Percentiles rank a stretch among this genome's conserved stretches.
Evolutionary conservation across 495 filamentous ascomycete species (phyloP).

Genomic region (Sabuloglossum arenarium): DNA sequence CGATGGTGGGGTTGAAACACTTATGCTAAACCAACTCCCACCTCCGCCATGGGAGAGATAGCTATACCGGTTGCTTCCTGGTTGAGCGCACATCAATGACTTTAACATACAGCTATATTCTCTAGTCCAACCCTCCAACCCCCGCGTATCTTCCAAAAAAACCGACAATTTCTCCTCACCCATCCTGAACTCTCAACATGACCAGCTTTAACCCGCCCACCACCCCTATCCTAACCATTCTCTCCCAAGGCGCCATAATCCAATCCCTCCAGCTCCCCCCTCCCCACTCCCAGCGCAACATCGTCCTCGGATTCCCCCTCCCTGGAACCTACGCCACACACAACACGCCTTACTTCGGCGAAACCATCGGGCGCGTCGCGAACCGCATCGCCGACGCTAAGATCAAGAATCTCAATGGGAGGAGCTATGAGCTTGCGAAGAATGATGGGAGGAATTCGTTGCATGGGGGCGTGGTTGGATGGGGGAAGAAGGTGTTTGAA

Average conservation of each 20-base stretch:
- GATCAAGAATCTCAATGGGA: constrained; percentile 51
- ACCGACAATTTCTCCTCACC: no score
- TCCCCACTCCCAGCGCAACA: constrained; percentile 46
- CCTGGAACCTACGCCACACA: constrained; percentile 48
- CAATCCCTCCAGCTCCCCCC: no score
- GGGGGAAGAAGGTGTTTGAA: constrained; percentile 68
- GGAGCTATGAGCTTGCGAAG: constrained; percentile 39
- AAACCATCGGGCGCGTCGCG: constrained; percentile 79
- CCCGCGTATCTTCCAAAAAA: no score
- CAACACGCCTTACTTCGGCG: constrained; percentile 69
- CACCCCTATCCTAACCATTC: no score
- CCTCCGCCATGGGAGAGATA: not conserved
- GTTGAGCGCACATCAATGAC: no score
- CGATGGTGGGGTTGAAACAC: not conserved
- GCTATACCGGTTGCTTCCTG: no score
- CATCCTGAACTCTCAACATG: no score
- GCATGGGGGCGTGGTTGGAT: constrained; percentile 65
- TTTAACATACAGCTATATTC: no score
- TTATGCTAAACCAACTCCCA: not conserved
- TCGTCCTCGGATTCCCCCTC: constrained; percentile 66
- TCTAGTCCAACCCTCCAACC: no score
- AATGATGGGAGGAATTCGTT: constrained; percentile 67
- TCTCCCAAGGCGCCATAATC: no score
- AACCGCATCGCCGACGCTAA: constrained; percentile 64
- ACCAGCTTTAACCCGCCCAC: no score